A percentile compares a stretch with the other conserved stretches of the same genome.
Conservation (phyloP, 352 stramenopile genomes). For the Ophiocytium majus region DNA sequence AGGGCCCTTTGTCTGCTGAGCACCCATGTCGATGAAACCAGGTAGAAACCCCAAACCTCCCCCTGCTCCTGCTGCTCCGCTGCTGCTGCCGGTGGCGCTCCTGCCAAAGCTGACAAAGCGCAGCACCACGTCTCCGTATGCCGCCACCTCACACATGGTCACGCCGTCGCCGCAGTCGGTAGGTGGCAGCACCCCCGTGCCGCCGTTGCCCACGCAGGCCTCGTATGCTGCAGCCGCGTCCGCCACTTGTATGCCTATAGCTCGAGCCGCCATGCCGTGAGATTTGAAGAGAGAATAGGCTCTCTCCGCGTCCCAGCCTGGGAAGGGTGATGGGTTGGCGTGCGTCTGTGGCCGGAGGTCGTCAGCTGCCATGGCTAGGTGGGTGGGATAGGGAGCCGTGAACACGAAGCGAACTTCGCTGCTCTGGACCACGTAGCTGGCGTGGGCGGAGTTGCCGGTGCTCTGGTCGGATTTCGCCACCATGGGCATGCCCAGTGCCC, state of each 20-base stretch:
- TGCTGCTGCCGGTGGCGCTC: neutral
- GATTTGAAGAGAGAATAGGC: constrained; percentile 73
- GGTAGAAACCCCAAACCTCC: constrained; percentile 6
- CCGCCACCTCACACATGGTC: constrained; percentile 72
- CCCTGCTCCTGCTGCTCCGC: neutral
- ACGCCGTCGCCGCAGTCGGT: constrained; percentile 64
- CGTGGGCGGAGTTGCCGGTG: constrained; percentile 76
- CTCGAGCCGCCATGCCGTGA: constrained; percentile 69
- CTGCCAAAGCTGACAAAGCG: constrained; percentile 67
- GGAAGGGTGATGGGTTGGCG: constrained; percentile 38
- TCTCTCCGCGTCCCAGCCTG: constrained; percentile 65
- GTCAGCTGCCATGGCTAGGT: neutral
- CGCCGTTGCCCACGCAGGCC: constrained; percentile 70
- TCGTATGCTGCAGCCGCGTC: constrained; percentile 74
- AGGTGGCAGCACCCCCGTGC: constrained; percentile 60
- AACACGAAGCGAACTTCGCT: constrained; percentile 76
- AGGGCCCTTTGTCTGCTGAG: neutral
- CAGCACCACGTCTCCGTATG: constrained; percentile 80
- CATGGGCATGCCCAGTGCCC: constrained; percentile 73
- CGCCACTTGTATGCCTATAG: constrained; percentile 73
- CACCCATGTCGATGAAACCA: neutral
- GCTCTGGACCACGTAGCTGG: constrained; percentile 77
- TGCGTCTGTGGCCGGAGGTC: constrained; percentile 31
- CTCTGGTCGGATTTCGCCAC: constrained; percentile 64
- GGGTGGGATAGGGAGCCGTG: constrained; percentile 71